Base-by-base conservation (phyloP, 2,329 filamentous ascomycete species). In the Penicillium decumbens region DNA sequence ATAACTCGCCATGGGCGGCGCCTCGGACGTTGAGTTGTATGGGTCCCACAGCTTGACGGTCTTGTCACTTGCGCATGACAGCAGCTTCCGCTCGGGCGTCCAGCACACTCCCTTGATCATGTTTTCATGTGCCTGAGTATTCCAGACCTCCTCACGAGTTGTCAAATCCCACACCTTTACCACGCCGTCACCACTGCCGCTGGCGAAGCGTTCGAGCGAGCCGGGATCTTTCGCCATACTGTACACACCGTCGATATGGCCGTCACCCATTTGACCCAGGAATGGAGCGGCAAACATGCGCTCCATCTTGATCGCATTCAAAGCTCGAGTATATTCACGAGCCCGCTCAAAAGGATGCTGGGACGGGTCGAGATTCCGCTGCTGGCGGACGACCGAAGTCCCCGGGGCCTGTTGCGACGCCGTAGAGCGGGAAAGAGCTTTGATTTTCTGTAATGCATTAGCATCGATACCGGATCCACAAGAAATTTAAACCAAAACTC, bases 41-140 rank as follows among this genome's bases (percentile, higher is more conserved):
- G 92, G 91, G 62, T 96, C 90, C 73, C 88, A 96, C 28, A 98
- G 76, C 70, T 97, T 95, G 64, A 97, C 81, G 3, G 88, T 87
- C 59, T 84, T 83, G 71, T 98, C 93, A 52, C 83, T 85, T 5
- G 88, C 90, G 66, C 91, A 96, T 1, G 89, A 92, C 41, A 97
- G 75, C 12, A 97, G 77, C 66, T 90, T 92, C 65, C 85, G 81
- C 61, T 95, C 89, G 39, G 82, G 80, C 3, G 90, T 95, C 87
- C 92, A 98, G 60, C 85, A 87, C 66, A 96, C 78, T 12, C 87
- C 88, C 76, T 95, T 95, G 60, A 97, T 89, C 39, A 96, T 85
- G 60, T 95, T 95, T 61, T 95, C 88, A 68, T 98, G 95, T 23
- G 90, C 92, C 55, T 87, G 83, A 3, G 81, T 80, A 61, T 88